Evolutionary conservation across 1,284 basidiomycete species (phyloP).

Genomic region (Schizophyllum commune): DNA sequence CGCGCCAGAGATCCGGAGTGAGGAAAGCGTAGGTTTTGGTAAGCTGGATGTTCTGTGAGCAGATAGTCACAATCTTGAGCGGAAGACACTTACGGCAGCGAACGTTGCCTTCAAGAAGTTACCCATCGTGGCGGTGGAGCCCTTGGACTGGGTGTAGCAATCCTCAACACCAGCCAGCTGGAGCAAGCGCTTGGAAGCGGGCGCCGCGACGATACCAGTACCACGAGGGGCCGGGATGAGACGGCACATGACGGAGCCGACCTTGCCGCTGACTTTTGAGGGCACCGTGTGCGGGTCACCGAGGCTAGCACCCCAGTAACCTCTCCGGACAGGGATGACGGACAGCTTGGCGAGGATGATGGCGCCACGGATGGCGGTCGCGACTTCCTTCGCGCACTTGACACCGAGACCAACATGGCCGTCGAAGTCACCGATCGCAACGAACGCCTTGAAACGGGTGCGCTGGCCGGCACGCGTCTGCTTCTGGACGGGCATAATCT

Average conservation of each 20-base stretch:
- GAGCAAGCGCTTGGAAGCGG: constrained; percentile 91
- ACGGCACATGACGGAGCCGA: constrained; percentile 98
- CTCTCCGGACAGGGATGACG: constrained; percentile 93
- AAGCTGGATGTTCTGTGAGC: constrained; percentile 46
- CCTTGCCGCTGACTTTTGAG: constrained; percentile 97
- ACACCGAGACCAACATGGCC: constrained; percentile 99
- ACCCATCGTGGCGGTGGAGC: constrained; percentile 98
- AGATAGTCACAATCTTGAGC: neutral
- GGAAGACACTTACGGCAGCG: constrained; percentile 63
- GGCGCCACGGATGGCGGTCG: constrained; percentile 97
- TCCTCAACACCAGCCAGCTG: constrained; percentile 98
- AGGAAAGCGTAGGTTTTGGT: constrained; percentile 98
- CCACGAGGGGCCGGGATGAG: constrained; percentile 98
- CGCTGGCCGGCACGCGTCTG: constrained; percentile 99
- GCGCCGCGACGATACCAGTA: constrained; percentile 99
- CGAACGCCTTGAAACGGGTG: constrained; percentile 99
- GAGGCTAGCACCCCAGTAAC: constrained; percentile 99
- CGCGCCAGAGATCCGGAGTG: constrained; percentile 95
- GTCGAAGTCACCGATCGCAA: constrained; percentile 97
- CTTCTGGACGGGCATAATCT: constrained; percentile 99
- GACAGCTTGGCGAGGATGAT: constrained; percentile 97
- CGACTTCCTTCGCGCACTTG: constrained; percentile 99
- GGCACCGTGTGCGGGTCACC: constrained; percentile 99
- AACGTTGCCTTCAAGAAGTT: constrained; percentile 99
- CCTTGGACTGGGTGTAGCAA: constrained; percentile 93